Base-by-base conservation (phyloP, 2,329 filamentous ascomycete species). In the Trichoderma hamatum region DNA sequence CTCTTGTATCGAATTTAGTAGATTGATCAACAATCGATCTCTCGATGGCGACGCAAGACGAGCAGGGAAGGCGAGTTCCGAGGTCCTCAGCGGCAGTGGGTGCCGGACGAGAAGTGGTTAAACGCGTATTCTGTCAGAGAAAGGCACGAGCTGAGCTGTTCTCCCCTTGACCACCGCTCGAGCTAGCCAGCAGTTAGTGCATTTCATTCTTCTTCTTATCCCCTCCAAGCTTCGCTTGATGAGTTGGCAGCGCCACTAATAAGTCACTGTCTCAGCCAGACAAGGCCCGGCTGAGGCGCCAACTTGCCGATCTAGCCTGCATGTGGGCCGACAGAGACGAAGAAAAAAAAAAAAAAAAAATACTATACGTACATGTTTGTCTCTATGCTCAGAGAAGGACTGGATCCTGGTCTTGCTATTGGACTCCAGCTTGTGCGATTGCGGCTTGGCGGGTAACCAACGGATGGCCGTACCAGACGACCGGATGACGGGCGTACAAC, bases 251-350 rank as follows among this genome's bases (percentile, higher is more conserved):
- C 51, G 69, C 69, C 67, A 70, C 73, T 71, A 72, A 64, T 74
- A 74, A 74, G 72, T 74, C 73, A 74, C 52, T 77, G 77, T 77
- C 76, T 78, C 75, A 76, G 72, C 70, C 71, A 54, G 56, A 21
- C 56, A 32, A 67, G 68, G 63, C 55, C 39, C 56, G 63, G 64
- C 63, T 69, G 63, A 56, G 63, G 68, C 68, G 64, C 68, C 68
- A 70, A 67, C 64, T 61, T 39, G 68, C 69, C 65, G 70, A 70
- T 71, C 70, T 61, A 39, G 56, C 63, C 63, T 67, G 39, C 61
- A 51, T 67, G 68, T 67, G 68, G 68, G 64, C 39, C 67, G 34
- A 26, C 51, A 30, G 34, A 49, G 34, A 24, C 54, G 28, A 26
- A n/a, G 14, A 11, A 28, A n/a, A 43, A 66, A 24, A 39, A 39